Base-by-base conservation (phyloP, 495 filamentous ascomycete genomes). In the Aspergillus asperescens region DNA sequence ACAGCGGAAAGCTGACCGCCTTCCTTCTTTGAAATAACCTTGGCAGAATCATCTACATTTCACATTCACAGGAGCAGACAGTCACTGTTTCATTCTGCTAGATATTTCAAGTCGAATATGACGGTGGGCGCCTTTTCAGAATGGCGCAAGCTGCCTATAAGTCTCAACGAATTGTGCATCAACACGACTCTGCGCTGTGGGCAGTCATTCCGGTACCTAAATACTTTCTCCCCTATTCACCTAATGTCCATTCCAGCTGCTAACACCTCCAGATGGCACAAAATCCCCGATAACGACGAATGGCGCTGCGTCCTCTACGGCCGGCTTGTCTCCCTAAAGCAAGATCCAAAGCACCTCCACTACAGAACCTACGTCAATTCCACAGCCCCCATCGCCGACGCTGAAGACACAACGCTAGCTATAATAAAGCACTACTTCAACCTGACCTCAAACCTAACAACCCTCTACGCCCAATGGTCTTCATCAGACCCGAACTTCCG, bases 221-320 rank as follows among this genome's bases (percentile, higher is more conserved):
- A 6, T 9, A 43, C 8, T 31, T 10, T 27, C 19, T 5, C 22
- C 25, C 23, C 37, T 3, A 20, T 12, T 40, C 15, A 22, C 10
- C 13, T 22, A n/a, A 16, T 9, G 18, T 15, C 3, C 12, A 15
- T 22, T n/a, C 39, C 20, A 42, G 39, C 39, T 15, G 23, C 31
- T 40, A 38, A 29, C 28, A 18, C 24, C 16, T 12, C 9, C 28
- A 50, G 93, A 74, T 98, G 93, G 93, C 87, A 85, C 40, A 87
- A 89, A 55, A 79, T 73, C 34, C 65, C 89, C 43, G 75, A 76
- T 43, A 78, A 79, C 15, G 80, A 89, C 59, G 86, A 93, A 80
- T 98, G 94, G 93, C 86, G 89, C 50, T 94, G 89, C 62, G 86
- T 88, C 38, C 81, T 99, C 10, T 81, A 86, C 57, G 91, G 91